Evolutionary conservation across 768 basidiomycete species (phyloP).

Genomic region (Leccinum truebloodii): DNA sequence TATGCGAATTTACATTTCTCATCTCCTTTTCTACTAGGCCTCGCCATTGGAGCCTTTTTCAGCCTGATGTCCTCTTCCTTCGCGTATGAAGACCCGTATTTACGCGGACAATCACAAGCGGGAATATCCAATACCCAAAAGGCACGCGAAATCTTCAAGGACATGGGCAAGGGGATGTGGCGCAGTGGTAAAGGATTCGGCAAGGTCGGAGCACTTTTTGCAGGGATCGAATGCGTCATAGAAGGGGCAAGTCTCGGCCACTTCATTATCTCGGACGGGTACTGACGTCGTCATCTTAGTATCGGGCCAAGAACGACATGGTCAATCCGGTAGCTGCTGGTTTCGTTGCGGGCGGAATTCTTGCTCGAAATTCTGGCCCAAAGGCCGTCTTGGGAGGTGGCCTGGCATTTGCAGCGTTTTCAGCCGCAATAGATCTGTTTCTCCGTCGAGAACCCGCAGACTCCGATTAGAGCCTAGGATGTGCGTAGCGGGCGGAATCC

Average conservation of each 20-base stretch:
- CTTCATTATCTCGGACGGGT: background rate
- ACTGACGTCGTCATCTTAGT: constrained; percentile 47
- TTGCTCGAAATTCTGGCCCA: constrained; percentile 87
- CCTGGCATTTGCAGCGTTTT: constrained; percentile 91
- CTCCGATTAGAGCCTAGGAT: background rate
- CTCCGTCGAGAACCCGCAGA: constrained; percentile 78
- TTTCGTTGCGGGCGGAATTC: constrained; percentile 85
- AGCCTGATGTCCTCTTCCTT: constrained; percentile 96
- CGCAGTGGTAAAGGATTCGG: constrained; percentile 88
- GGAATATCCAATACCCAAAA: constrained; percentile 71
- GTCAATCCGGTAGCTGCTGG: constrained; percentile 88
- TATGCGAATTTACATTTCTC: constrained; percentile 9
- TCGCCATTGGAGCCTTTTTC: constrained; percentile 93
- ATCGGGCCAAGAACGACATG: constrained; percentile 95
- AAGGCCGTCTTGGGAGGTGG: constrained; percentile 86
- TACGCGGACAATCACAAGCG: constrained; percentile 60
- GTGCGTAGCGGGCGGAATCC: constrained; percentile 33
- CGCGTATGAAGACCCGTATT: constrained; percentile 90
- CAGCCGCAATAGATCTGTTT: constrained; percentile 84
- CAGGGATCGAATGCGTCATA: constrained; percentile 94
- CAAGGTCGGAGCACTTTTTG: constrained; percentile 91
- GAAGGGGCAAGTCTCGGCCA: constrained; percentile 70
- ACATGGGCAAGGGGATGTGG: constrained; percentile 95
- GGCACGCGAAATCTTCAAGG: constrained; percentile 81
- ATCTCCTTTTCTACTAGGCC: constrained; percentile 50